Base-by-base conservation (phyloP, 345 rosid species). In the Camelina sativa region DNA sequence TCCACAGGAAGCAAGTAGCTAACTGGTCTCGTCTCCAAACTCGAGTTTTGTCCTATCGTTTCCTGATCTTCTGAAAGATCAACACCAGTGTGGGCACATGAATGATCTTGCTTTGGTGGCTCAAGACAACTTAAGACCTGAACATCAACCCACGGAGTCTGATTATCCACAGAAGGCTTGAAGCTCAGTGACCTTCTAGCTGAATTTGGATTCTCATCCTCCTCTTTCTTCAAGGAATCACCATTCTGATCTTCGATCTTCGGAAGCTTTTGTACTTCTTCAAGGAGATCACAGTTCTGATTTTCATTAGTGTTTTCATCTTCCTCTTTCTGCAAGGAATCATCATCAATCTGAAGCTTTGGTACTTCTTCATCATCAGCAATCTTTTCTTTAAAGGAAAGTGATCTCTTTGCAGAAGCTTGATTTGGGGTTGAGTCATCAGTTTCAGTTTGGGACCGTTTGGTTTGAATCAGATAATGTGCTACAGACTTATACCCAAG, bases 401-500 rank as follows among this genome's bases (percentile, higher is more conserved):
- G 80, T 17, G 88, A 84, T 74, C 90, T 83, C 85, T 86, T 89
- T 47, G 86, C 96, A 69, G 91, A 86, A 57, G 67, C 82, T 65
- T 80, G 85, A 65, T 80, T 80, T 34, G 65, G 48, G 35, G 65
- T 71, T 17, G 54, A 3, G 53, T 80, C 84, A 15, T 72, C 79
- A n/a, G 65, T 54, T 72, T 72, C 79, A n/a, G 65, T 54, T 72
- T 81, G 70, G 8, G 48, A 41, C 11, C 80, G 65, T 19, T 43
- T 63, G 69, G 92, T 87, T 76, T 90, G 85, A 77, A 94, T 69
- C 50, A 94, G 97, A 79, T 88, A 91, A 82, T 94, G 98, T 22
- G 98, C 97, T 41, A 91, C 93, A 6, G 98, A 94, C 82, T 87
- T 94, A 85, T 78, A 94, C 54, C 97, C 97, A 77, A 91, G 74